A percentile compares a stretch with the other conserved stretches of the same genome.
Conservation (phyloP, 306 rosid species). For the Sechiopsis laciniata region DNA sequence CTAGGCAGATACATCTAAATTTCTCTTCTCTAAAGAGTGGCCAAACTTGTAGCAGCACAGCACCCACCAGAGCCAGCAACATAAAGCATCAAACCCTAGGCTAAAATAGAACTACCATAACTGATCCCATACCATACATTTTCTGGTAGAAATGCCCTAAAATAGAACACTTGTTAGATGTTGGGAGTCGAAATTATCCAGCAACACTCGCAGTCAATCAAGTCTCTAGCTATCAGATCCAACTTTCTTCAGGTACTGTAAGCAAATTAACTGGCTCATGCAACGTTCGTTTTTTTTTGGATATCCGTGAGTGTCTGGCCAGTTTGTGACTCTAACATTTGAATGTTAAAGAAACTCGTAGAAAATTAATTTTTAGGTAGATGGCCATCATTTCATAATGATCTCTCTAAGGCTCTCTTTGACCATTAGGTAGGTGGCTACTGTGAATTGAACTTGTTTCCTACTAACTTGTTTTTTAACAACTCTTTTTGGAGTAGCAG, state of each 20-base stretch:
- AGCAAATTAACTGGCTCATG: slow-evolving; percentile 26
- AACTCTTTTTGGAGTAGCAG: slow-evolving; percentile 25
- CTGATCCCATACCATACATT: too few relatives aligned
- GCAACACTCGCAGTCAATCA: background rate
- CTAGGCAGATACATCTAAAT: background rate
- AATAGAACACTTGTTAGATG: slow-evolving; percentile 26
- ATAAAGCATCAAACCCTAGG: slow-evolving; percentile 13
- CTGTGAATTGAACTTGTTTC: too few relatives aligned
- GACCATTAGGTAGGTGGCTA: too few relatives aligned
- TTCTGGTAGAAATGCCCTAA: too few relatives aligned
- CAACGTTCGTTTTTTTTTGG: too few relatives aligned
- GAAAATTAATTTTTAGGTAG: too few relatives aligned
- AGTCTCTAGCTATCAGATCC: slow-evolving; percentile 21
- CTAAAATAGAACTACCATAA: slow-evolving; percentile 35
- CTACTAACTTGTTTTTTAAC: slow-evolving; percentile 19
- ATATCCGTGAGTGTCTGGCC: too few relatives aligned
- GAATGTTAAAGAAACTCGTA: too few relatives aligned
- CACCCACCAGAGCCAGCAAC: slow-evolving; percentile 21
- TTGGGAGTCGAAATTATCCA: slow-evolving; percentile 14
- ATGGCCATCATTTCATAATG: too few relatives aligned
- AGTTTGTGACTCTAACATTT: too few relatives aligned
- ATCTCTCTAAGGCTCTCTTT: too few relatives aligned
- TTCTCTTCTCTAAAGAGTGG: too few relatives aligned
- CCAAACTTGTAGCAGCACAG: background rate
- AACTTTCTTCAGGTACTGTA: slow-evolving; percentile 28